Evolutionary conservation across 148 eudicot species (phyloP).

Genomic region (Arctostaphylos glauca): DNA sequence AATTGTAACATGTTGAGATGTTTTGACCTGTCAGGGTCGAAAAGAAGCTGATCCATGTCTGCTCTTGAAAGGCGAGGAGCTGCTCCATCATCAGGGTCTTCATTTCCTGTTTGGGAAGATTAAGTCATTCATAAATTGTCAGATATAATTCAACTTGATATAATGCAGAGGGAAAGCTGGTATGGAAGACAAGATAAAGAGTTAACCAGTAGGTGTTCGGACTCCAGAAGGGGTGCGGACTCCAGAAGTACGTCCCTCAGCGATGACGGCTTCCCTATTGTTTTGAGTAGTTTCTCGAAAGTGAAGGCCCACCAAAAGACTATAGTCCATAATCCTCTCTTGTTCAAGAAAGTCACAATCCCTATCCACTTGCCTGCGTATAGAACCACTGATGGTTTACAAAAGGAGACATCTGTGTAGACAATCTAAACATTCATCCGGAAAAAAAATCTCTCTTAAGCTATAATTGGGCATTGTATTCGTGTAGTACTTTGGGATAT

Average conservation of each 20-base stretch:
- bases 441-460: background rate
- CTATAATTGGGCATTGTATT: no score
- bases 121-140: background rate
- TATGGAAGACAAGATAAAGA: background rate
- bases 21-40: slow-evolving; percentile 53
- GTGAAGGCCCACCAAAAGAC: slow-evolving; percentile 81
- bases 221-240: slow-evolving; percentile 47
- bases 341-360: slow-evolving; percentile 92
- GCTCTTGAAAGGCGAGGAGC: slow-evolving; percentile 50
- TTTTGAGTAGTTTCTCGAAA: slow-evolving; percentile 51
- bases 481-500: no score
- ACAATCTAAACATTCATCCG: background rate
- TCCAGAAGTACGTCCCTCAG: slow-evolving; percentile 19
- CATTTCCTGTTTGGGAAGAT: slow-evolving; percentile 32
- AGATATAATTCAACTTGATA: background rate
- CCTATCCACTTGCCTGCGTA: slow-evolving; percentile 73
- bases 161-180: background rate
- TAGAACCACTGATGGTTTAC: slow-evolving; percentile 12
- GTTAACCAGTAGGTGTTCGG: slow-evolving; percentile 35
- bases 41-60: slow-evolving; percentile 46
- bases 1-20: background rate
- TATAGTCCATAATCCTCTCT: slow-evolving; percentile 91
- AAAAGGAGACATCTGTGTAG: background rate
- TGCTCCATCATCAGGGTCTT: slow-evolving; percentile 44
- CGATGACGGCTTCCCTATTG: slow-evolving; percentile 19